Base-by-base conservation (phyloP, 73 alveolate species). In the Paramecium biaurelia region DNA sequence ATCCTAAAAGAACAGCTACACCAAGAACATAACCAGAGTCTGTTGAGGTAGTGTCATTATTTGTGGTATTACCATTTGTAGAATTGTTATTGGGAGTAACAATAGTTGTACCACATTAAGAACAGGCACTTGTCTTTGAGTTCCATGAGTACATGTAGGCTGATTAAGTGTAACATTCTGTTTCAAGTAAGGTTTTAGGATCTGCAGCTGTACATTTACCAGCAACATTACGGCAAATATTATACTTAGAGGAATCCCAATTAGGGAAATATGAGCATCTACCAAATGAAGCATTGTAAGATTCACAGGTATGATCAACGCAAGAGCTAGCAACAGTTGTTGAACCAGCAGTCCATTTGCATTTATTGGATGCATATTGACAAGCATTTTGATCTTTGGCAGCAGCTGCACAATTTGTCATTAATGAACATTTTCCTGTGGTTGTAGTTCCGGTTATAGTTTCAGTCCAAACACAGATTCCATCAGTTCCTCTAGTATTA, bases 401-500 rank as follows among this genome's bases (percentile, higher is more conserved):
- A 21, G 43, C 76, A 58, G 34, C 45, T 9, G 76, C 11, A 10
- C 76, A 58, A 24, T 20, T 23, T 4, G 32, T 58, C 42, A 58
- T 24, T 21, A 24, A 58, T 21, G 34, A 24, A 10, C 76, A 58
- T 58, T 24, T 28, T 58, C 76, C 76, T 24, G 76, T 58, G 1
- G 76, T 24, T 58, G 34, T 58, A 58, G 76, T 58, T 58, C 76
- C 85, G 7, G 85, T 70, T 24, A 58, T 70, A 7, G 85, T 70
- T 26, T 20, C 56, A 30, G 85, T 70, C 85, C 85, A 70, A 70
- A 34, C 26, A 30, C 89, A 76, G 3, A 21, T 37, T 20, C 89
- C 89, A 38, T 76, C 89, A 21, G 89, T 76, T 76, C 89, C 89
- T 76, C 2, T 58, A 21, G 34, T 0, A 20, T 58, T 58, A 18